phyloP scores from a whole-genome alignment of 164 flowering plant genomes.

The Berberis vulgaris region DNA sequence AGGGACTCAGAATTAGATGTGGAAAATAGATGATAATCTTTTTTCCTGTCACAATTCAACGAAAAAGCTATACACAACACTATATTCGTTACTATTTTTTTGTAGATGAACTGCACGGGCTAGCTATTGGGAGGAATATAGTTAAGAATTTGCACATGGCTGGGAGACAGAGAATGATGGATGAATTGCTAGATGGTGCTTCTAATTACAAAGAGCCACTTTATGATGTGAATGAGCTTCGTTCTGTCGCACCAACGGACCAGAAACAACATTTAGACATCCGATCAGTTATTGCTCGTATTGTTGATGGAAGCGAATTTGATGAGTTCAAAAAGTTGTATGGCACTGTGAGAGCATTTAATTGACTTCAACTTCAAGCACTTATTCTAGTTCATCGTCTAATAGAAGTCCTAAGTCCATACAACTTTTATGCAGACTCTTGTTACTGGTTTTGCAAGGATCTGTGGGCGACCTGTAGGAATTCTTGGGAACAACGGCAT shows the following conservation, averaged over 20 bases:
- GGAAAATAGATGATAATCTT: too few species aligned
- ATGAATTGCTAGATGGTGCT: constrained; percentile 16
- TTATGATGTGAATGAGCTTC: constrained; percentile 79
- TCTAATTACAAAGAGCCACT: constrained; percentile 64
- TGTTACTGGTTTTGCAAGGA: constrained; percentile 91
- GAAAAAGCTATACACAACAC: too few species aligned
- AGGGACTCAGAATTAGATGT: too few species aligned
- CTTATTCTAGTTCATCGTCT: constrained; percentile 1
- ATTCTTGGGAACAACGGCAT: constrained; percentile 96
- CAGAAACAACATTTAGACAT: constrained; percentile 86
- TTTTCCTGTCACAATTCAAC: too few species aligned
- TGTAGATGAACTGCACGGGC: constrained; percentile 92
- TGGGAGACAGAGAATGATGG: constrained; percentile 32
- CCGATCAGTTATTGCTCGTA: constrained; percentile 81
- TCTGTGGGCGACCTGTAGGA: constrained; percentile 85
- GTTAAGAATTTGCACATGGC: constrained; percentile 90
- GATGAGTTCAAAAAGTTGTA: constrained; percentile 98
- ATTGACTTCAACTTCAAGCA: constrained; percentile 7
- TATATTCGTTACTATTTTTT: neutral
- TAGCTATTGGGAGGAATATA: constrained; percentile 85
- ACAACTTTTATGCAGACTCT: constrained; percentile 64
- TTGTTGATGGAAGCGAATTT: constrained; percentile 96
- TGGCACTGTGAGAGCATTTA: constrained; percentile 81
- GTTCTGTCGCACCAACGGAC: constrained; percentile 80
- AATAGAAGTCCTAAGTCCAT: neutral